Evolutionary conservation across 805 yeast genomes (phyloP).

Genomic region (Ogataea sp.): DNA sequence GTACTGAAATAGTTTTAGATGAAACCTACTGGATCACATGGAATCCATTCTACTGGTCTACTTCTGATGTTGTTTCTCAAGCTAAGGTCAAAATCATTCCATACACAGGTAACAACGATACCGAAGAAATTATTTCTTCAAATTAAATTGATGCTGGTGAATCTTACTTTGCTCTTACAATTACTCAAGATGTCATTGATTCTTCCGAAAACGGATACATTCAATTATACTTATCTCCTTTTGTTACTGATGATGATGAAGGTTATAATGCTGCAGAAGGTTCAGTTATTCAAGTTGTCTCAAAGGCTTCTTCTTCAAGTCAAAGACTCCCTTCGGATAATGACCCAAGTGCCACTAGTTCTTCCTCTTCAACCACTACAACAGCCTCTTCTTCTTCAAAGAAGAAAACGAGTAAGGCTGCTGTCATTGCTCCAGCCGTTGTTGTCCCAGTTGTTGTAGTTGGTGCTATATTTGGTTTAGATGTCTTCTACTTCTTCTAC

Average conservation of each 20-base stretch:
- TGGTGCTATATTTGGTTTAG: slow-evolving; percentile 13
- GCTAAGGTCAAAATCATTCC: slow-evolving; percentile 23
- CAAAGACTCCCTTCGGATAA: slow-evolving; percentile 29
- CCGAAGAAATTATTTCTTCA: slow-evolving; percentile 19
- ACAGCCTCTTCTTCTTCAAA: not conserved
- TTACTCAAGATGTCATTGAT: slow-evolving; percentile 12
- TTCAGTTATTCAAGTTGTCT: slow-evolving; percentile 27
- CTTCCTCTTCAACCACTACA: not conserved
- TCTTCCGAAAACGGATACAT: slow-evolving; percentile 20
- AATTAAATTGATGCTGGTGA: slow-evolving; percentile 22
- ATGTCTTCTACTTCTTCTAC: slow-evolving; percentile 17
- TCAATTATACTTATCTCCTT: slow-evolving; percentile 25
- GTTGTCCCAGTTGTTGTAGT: slow-evolving; percentile 23
- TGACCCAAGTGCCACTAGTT: not conserved
- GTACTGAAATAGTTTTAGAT: slow-evolving; percentile 35
- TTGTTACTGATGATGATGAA: slow-evolving; percentile 24
- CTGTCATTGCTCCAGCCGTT: slow-evolving; percentile 25
- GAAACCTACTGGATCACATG: slow-evolving; percentile 42
- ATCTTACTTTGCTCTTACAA: slow-evolving; percentile 26
- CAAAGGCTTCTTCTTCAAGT: slow-evolving; percentile 14
- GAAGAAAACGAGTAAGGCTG: slow-evolving; percentile 9
- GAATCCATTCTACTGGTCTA: slow-evolving; percentile 36
- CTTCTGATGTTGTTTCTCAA: slow-evolving; percentile 18
- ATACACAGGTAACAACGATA: slow-evolving; percentile 21
- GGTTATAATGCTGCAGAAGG: slow-evolving; percentile 24